Base-by-base conservation (phyloP, 305 asterid species). In the Fraxinus baroniana region DNA sequence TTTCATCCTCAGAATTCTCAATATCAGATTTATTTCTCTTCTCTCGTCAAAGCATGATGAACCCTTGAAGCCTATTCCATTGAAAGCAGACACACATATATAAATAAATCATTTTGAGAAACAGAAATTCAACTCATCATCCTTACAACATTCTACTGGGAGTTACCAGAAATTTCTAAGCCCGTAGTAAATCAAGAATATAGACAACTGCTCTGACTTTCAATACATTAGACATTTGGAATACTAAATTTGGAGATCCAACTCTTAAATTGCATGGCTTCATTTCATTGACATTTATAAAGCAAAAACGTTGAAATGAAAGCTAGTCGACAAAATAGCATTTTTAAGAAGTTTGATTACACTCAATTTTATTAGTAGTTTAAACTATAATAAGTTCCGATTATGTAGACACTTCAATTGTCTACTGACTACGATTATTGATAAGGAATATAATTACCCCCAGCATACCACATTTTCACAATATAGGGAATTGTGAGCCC, bases 1-100 rank as follows among this genome's bases (percentile, higher is more conserved):
- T 89, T 89, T 94, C 98, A 87, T 95, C 99, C 91, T 95, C 99
- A 7, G 98, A 95, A 81, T 91, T 92, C 90, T 95, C 98, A 81
- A 95, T 92, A 83, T 92, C 98, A 74, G 98, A 94, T 83, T 91
- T 95, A 97, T 93, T 83, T 94, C 99, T 84, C 95, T 88, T 84
- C 91, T 93, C 91, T 93, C 98, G 9, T 94, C 97, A 85, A 85
- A 88, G 73, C 97, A 93, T 82, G 97, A 93, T 52, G 97, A 94
- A 9, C 98, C 98, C 86, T 95, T 98, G 87, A 93, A 94, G 84
- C 98, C 98, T 95, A 86, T 84, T 70, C 79, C 37, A 60, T 57
- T 30, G 78, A 33, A 82, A 35, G 75, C 60, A 87, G 52, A 66
- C 39, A 62, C 72, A 52, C 13, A 70, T 44, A 57, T 46, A 35